phyloP scores from a whole-genome alignment of 2,329 filamentous ascomycete genomes.

The Beauveria caledonica region DNA sequence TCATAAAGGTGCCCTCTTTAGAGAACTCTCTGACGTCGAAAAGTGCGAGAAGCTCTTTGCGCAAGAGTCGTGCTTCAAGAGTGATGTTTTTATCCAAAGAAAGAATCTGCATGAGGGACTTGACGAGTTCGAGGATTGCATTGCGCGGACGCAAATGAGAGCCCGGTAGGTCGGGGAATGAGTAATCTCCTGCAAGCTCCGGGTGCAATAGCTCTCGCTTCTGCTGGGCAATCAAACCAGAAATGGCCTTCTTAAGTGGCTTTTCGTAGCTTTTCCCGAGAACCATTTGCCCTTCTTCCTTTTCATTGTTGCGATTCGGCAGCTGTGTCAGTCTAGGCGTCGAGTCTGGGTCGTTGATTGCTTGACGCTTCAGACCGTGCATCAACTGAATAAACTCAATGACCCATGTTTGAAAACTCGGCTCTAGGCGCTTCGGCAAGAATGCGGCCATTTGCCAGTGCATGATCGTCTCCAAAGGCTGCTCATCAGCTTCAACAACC shows the following conservation, averaged over 20 bases:
- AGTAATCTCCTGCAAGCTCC: constrained; percentile 78
- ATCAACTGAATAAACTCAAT: constrained; percentile 93
- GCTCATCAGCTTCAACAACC: constrained; percentile 63
- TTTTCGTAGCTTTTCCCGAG: constrained; percentile 80
- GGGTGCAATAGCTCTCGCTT: constrained; percentile 84
- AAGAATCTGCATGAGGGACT: constrained; percentile 85
- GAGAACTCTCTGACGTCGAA: constrained; percentile 96
- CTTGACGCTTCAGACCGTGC: constrained; percentile 73
- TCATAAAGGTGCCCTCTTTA: constrained; percentile 76
- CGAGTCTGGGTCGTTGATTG: constrained; percentile 38
- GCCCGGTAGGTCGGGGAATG: constrained; percentile 72
- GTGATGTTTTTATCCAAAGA: constrained; percentile 85
- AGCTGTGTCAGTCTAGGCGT: constrained; percentile 52
- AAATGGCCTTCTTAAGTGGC: constrained; percentile 82
- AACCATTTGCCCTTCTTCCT: constrained; percentile 54
- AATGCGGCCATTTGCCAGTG: constrained; percentile 96
- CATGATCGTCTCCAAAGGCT: constrained; percentile 86
- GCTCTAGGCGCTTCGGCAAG: constrained; percentile 70
- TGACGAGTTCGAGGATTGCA: constrained; percentile 83
- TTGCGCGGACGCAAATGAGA: constrained; percentile 50
- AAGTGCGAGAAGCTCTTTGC: constrained; percentile 79
- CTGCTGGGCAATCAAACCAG: constrained; percentile 72
- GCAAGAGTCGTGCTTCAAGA: constrained; percentile 76
- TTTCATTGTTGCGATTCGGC: constrained; percentile 48
- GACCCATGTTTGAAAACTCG: constrained; percentile 84